Evolutionary conservation across 192 early-diverging fungal genomes (phyloP).

Genomic region (Coemansia sp.): DNA sequence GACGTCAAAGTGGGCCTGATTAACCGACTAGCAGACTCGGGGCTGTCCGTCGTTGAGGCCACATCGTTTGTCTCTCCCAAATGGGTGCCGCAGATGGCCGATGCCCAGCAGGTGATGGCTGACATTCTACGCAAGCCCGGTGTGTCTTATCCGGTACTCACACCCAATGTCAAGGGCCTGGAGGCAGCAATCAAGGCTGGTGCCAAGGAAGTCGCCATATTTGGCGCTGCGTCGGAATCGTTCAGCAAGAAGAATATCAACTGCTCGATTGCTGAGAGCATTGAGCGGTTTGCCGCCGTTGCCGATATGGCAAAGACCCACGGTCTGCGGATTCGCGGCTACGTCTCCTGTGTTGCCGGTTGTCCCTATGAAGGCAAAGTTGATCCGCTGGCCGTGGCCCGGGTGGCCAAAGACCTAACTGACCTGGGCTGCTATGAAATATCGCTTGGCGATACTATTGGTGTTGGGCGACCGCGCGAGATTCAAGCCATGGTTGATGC

Average conservation of each 20-base stretch:
- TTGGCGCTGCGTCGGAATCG: slow-evolving; percentile 78
- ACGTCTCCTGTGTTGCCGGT: slow-evolving; percentile 87
- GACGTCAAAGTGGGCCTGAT: slow-evolving; percentile 86
- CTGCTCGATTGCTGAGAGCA: slow-evolving; percentile 81
- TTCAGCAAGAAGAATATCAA: slow-evolving; percentile 93
- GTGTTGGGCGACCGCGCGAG: slow-evolving; percentile 73
- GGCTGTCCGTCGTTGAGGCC: slow-evolving; percentile 82
- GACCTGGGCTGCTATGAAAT: slow-evolving; percentile 98
- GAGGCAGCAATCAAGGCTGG: slow-evolving; percentile 77
- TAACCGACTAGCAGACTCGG: slow-evolving; percentile 73
- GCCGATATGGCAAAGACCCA: slow-evolving; percentile 60
- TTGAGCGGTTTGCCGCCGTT: slow-evolving; percentile 69
- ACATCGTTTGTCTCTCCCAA: slow-evolving; percentile 96
- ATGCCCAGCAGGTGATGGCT: slow-evolving; percentile 72
- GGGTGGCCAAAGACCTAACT: slow-evolving; percentile 66
- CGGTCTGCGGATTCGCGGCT: slow-evolving; percentile 70
- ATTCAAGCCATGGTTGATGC: slow-evolving; percentile 69
- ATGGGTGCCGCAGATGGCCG: slow-evolving; percentile 96
- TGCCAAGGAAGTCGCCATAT: slow-evolving; percentile 87
- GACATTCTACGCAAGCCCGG: slow-evolving; percentile 59
- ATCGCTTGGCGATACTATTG: slow-evolving; percentile 94
- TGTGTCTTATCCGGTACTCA: slow-evolving; percentile 86
- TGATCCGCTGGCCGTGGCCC: slow-evolving; percentile 65
- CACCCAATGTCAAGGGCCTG: slow-evolving; percentile 85
- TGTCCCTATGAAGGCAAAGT: slow-evolving; percentile 92